These are phyloP conservation scores for Ganoderma resinaceum DNA, from an alignment of 1,284 basidiomycete genomes.

Conservation along the genomic window DNA sequence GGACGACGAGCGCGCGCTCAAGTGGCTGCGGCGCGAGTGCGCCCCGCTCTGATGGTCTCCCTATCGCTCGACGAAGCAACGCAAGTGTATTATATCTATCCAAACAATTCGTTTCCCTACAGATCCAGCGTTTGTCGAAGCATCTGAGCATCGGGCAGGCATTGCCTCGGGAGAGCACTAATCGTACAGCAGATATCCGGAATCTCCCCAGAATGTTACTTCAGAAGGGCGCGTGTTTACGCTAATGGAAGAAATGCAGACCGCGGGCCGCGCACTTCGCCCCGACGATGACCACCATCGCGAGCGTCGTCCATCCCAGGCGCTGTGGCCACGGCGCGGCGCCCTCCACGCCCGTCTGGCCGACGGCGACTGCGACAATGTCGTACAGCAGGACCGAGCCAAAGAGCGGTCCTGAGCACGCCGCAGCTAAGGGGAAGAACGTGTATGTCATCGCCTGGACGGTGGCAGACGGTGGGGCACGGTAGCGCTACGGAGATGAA, in stretches of 20 bases:
- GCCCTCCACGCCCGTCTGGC: conserved; percentile 34
- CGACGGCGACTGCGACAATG: conserved; percentile 36
- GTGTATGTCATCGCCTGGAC: conserved; percentile 35
- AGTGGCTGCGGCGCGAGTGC: conserved; percentile 83
- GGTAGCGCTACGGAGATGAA: conserved; percentile 23
- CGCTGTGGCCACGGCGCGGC: conserved; percentile 35
- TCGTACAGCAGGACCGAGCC: conserved; percentile 40
- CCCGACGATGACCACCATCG: conserved; percentile 31
- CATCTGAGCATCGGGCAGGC: background rate
- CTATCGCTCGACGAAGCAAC: background rate
- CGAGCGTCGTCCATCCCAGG: conserved; percentile 37
- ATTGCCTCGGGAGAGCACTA: background rate
- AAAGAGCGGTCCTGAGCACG: conserved; percentile 37
- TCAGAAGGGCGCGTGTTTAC: background rate
- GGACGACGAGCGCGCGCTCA: conserved; percentile 74
- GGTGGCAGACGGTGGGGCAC: conserved; percentile 31
- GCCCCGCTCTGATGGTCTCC: conserved; percentile 47
- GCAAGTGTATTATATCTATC: conserved; percentile 1
- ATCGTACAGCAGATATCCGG: background rate
- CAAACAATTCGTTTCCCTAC: too few species aligned
- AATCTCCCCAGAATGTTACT: background rate
- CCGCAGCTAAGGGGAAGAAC: conserved; percentile 35
- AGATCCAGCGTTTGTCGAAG: background rate
- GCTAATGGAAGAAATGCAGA: conserved; percentile 9
- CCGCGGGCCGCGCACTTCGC: conserved; percentile 25